A percentile compares a stretch with the other conserved stretches of the same genome.
Conservation (phyloP, 2,329 filamentous ascomycete species). For the Fusarium caatingaense region DNA sequence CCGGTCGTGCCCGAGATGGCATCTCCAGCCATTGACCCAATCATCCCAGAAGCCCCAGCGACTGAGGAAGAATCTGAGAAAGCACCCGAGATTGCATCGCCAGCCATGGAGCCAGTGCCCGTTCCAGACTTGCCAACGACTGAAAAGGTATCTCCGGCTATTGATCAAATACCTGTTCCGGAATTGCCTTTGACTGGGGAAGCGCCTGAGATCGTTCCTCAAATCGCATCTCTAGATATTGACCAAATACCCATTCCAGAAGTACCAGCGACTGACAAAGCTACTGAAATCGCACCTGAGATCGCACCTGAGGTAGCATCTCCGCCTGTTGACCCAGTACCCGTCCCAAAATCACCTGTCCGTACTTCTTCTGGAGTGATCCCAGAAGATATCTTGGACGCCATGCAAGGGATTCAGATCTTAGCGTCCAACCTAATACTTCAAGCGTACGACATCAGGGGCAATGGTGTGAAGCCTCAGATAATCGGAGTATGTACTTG, state of each 20-base stretch:
- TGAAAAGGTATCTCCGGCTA: not conserved
- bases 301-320: not conserved
- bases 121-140: not conserved
- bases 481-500: constrained; percentile 2
- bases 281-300: not conserved
- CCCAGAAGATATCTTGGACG: constrained; percentile 1
- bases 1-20: not conserved
- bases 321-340: not conserved
- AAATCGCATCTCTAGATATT: not conserved
- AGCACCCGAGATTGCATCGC: not conserved
- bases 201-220: not conserved
- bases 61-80: not conserved
- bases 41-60: not conserved
- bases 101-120: not conserved
- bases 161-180: not conserved
- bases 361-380: not conserved
- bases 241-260: not conserved
- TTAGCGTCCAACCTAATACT: constrained; percentile 7
- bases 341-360: not conserved
- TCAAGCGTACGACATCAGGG: constrained; percentile 3
- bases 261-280: not conserved
- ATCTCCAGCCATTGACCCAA: not conserved
- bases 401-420: not conserved
- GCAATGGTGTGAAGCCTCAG: constrained; percentile 8
- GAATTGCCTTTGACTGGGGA: not conserved